Evolutionary conservation across 176 grass and related monocot species (phyloP), one percentile per base, ranked within the genome.

Genomic region (Eragrostis curvula): DNA sequence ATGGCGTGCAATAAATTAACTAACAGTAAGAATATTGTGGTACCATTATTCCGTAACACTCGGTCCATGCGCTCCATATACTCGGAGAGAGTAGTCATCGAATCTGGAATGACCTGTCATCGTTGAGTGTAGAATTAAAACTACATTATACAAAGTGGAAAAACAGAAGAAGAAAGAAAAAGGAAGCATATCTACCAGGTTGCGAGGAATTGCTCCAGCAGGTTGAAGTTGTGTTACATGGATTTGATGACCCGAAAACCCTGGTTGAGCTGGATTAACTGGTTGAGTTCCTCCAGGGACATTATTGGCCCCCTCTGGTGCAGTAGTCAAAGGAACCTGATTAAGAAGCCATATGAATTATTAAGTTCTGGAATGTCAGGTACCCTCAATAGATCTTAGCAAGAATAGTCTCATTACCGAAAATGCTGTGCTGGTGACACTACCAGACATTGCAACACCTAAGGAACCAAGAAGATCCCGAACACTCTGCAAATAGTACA

Each of bases 31-130:
- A 63, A 86, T 51, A 45, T 7, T 45, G 73, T 28, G 18, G 71
- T 87, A 98, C 96, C 88, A 79, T 87, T 88, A 59, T 83, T 95
- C 85, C 82, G 92, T 79, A 98, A 72, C 47, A 84, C 85, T 78
- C 75, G 76, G 12, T 93, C 92, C 90, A 98, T 88, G 39, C 70
- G 90, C 70, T 89, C 86, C 39, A 95, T 91, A 74, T 93, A 98
- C 80, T 90, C 96, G 17, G 70, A 79, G 59, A 95, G 86, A 75
- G 88, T 93, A 48, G 30, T 91, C 67, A 98, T 36, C 75, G 96
- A 91, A 93, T 98, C 90, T 60, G 96, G 92, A 91, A 98, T 86
- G 64, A 91, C 79, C 96, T 98, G 74, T 73, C 65, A 81, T 21
- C 27, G 66, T 36, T 73, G 55, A 12, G 56, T 75, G 17, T 65